A percentile compares a stretch with the other conserved stretches of the same genome.
phyloP scores from a whole-genome alignment of 495 filamentous ascomycete genomes.

The Penicillium antarcticum region DNA sequence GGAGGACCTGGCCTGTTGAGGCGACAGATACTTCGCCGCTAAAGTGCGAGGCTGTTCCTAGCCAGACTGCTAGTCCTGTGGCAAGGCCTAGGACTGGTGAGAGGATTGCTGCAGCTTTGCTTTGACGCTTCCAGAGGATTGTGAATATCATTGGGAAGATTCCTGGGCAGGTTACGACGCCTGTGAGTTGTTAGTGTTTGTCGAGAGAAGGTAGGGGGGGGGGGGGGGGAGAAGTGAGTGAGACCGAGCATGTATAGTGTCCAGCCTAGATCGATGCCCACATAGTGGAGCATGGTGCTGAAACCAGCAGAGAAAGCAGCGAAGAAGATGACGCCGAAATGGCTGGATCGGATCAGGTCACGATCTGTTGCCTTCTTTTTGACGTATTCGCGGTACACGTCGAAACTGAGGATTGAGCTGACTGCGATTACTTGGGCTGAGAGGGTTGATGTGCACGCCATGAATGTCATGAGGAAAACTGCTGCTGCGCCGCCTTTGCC shows the following conservation, averaged over 20 bases:
- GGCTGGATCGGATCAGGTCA: conserved; percentile 35
- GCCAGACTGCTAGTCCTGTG: conserved; percentile 46
- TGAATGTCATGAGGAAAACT: conserved; percentile 42
- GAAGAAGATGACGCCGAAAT: conserved; percentile 45
- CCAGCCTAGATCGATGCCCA: conserved; percentile 33
- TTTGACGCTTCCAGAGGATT: conserved; percentile 48
- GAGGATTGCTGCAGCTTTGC: conserved; percentile 38
- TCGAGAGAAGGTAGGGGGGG: neutral
- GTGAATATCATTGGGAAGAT: conserved; percentile 51
- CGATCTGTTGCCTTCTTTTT: conserved; percentile 37
- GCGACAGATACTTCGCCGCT: conserved; percentile 45
- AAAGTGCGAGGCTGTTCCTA: conserved; percentile 39
- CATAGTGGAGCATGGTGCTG: conserved; percentile 37
- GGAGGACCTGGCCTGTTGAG: conserved; percentile 40
- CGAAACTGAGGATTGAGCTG: conserved; percentile 39
- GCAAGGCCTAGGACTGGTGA: conserved; percentile 40
- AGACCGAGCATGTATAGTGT: conserved; percentile 40
- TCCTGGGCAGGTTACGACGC: conserved; percentile 40
- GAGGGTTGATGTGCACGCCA: conserved; percentile 43
- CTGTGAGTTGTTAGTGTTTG: conserved; percentile 8
- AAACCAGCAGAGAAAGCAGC: conserved; percentile 37
- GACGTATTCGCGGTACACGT: conserved; percentile 45
- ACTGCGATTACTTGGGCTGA: conserved; percentile 44
- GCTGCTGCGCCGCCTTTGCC: conserved; percentile 42
- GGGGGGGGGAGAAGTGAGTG: too few relatives aligned